A percentile compares a stretch with the other conserved stretches of the same genome.
These are phyloP conservation scores for Volutella citrinella DNA, from an alignment of 2,329 filamentous ascomycete genomes.

Conservation along the genomic window DNA sequence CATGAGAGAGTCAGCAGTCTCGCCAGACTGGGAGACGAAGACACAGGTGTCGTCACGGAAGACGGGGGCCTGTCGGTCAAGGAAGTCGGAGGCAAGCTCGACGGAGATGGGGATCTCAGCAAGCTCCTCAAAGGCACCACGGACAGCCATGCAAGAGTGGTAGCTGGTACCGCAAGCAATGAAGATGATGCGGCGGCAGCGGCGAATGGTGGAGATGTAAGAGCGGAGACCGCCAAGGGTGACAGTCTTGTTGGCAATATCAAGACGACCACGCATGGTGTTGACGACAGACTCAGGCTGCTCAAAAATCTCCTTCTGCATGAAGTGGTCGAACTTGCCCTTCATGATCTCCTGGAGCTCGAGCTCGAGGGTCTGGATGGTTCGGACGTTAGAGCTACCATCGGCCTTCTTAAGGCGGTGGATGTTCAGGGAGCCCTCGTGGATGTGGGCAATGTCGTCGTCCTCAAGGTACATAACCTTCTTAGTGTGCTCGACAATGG, in stretches of 20 bases:
- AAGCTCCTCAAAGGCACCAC: conserved; percentile 95
- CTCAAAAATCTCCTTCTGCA: conserved; percentile 99
- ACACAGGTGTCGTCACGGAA: conserved; percentile 99
- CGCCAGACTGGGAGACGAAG: conserved; percentile 97
- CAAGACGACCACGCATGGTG: conserved; percentile 98
- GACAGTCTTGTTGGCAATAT: conserved; percentile 88
- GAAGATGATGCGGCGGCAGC: conserved; percentile 97
- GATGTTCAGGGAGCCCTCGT: conserved; percentile 98
- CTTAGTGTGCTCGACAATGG: conserved; percentile 99
- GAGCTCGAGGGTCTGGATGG: conserved; percentile 97
- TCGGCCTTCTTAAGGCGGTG: conserved; percentile 97
- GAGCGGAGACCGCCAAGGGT: conserved; percentile 93
- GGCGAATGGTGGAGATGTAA: conserved; percentile 94
- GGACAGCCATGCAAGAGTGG: conserved; percentile 99
- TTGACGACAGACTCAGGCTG: conserved; percentile 99
- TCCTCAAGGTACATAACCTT: conserved; percentile 99
- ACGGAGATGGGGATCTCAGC: conserved; percentile 97
- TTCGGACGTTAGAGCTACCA: conserved; percentile 92
- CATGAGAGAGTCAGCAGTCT: conserved; percentile 97
- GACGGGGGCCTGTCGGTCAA: conserved; percentile 92
- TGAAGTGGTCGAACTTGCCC: conserved; percentile 99
- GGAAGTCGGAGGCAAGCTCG: conserved; percentile 95
- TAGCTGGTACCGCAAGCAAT: conserved; percentile 98
- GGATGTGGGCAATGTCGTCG: conserved; percentile 98
- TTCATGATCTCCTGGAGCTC: conserved; percentile 99